phyloP scores from a whole-genome alignment of 495 filamentous ascomycete species.

The Penicillium verhagenii region DNA sequence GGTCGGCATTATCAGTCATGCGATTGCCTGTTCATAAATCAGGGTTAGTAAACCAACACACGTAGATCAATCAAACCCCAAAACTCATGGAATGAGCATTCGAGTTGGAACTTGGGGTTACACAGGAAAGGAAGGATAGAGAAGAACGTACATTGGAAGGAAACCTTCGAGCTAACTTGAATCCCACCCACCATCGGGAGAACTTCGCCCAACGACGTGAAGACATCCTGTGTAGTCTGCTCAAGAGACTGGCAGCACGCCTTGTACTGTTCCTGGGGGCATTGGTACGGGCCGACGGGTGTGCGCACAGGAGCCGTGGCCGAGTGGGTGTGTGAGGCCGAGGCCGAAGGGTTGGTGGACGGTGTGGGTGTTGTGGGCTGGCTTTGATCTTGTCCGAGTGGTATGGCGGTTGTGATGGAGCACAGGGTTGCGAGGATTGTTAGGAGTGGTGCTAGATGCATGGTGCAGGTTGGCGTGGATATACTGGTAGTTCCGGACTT shows the following conservation, averaged over 20 bases:
- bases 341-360: neutral
- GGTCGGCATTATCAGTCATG: slow-evolving; percentile 19
- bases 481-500: too few species aligned
- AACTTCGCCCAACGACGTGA: slow-evolving; percentile 19
- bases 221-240: slow-evolving; percentile 15
- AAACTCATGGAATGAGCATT: too few species aligned
- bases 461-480: neutral
- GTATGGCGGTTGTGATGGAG: slow-evolving; percentile 11
- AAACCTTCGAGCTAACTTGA: slow-evolving; percentile 23
- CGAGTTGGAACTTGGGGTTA: neutral
- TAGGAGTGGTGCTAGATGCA: slow-evolving; percentile 13
- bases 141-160: slow-evolving; percentile 33
- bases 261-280: slow-evolving; percentile 22
- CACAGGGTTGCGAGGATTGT: slow-evolving; percentile 9
- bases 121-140: neutral
- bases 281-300: slow-evolving; percentile 21
- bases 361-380: slow-evolving; percentile 9
- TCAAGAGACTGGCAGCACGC: slow-evolving; percentile 34
- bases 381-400: slow-evolving; percentile 5
- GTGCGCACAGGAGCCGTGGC: neutral
- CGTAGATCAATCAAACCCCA: neutral
- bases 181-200: slow-evolving; percentile 26
- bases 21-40: slow-evolving; percentile 16
- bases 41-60: neutral
- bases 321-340: neutral